phyloP scores from a whole-genome alignment of 352 stramenopile species.

The Phytophthora europaea region DNA sequence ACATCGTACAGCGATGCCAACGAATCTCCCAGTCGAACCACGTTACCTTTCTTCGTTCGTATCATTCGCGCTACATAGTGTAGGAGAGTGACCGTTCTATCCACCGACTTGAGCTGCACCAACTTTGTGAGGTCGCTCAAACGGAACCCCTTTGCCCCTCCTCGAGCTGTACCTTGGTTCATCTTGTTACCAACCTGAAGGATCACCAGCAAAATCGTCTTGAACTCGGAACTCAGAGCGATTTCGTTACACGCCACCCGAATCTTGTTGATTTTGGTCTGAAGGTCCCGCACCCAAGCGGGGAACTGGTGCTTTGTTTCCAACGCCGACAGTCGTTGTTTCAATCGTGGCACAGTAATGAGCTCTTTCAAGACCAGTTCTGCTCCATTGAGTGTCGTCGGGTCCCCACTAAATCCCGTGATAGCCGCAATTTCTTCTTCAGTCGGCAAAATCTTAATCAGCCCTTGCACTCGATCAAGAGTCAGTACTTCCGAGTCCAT shows the following conservation, averaged over 20 bases:
- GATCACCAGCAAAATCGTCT: conserved; percentile 72
- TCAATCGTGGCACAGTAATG: conserved; percentile 77
- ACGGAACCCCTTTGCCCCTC: conserved; percentile 78
- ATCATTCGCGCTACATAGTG: conserved; percentile 83
- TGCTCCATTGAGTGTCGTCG: conserved; percentile 75
- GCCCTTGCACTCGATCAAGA: conserved; percentile 83
- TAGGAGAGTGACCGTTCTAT: conserved; percentile 72
- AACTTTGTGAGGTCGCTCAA: conserved; percentile 77
- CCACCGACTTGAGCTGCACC: conserved; percentile 70
- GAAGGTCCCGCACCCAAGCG: conserved; percentile 64
- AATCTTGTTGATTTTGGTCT: conserved; percentile 76
- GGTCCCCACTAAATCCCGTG: conserved; percentile 67
- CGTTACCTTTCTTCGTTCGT: conserved; percentile 73
- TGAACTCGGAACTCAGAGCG: conserved; percentile 72
- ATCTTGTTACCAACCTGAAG: conserved; percentile 90
- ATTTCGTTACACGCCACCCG: conserved; percentile 67
- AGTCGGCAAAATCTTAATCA: conserved; percentile 91
- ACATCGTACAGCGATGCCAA: conserved; percentile 78
- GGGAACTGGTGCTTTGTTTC: conserved; percentile 79
- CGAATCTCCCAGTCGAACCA: conserved; percentile 68
- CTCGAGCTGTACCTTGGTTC: conserved; percentile 79
- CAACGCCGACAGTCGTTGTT: conserved; percentile 67
- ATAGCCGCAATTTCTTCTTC: conserved; percentile 87
- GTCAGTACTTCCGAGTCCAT: conserved; percentile 82
- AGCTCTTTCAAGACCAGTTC: conserved; percentile 85